Conservation (phyloP, 1,284 basidiomycete species). For the Phylloporus sp. region DNA sequence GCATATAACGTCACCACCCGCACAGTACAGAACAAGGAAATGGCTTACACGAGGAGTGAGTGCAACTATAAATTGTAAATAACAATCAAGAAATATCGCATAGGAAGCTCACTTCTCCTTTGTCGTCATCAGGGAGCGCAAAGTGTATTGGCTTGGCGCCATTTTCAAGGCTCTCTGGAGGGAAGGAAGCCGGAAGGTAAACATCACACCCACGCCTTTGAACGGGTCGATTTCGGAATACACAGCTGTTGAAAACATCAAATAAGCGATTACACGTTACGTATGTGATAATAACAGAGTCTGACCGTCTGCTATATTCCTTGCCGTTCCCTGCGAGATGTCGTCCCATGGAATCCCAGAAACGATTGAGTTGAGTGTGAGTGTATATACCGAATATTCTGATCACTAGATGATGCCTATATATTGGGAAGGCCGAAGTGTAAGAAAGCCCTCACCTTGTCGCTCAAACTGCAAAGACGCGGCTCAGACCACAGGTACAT, state of each 20-base stretch:
- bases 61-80: constrained; percentile 51
- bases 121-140: constrained; percentile 30
- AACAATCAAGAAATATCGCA: constrained; percentile 4
- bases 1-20: constrained; percentile 7
- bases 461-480: constrained; percentile 51
- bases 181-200: constrained; percentile 52
- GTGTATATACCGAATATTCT: constrained; percentile 70
- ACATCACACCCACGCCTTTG: constrained; percentile 52
- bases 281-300: not conserved
- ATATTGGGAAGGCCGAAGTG: not conserved
- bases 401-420: constrained; percentile 48
- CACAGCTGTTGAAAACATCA: constrained; percentile 45
- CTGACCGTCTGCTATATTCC: constrained; percentile 58
- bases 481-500: not conserved
- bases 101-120: constrained; percentile 26
- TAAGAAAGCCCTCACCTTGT: too few species aligned
- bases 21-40: not conserved
- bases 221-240: constrained; percentile 49
- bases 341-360: constrained; percentile 64
- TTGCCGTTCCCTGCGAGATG: constrained; percentile 61
- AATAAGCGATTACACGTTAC: constrained; percentile 7
- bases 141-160: constrained; percentile 6
- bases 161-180: constrained; percentile 29
- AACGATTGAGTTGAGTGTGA: constrained; percentile 62
- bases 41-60: constrained; percentile 60